These are phyloP conservation scores for Thalassiosira livingstoniorum DNA, from an alignment of 352 stramenopile genomes.

Conservation along the genomic window DNA sequence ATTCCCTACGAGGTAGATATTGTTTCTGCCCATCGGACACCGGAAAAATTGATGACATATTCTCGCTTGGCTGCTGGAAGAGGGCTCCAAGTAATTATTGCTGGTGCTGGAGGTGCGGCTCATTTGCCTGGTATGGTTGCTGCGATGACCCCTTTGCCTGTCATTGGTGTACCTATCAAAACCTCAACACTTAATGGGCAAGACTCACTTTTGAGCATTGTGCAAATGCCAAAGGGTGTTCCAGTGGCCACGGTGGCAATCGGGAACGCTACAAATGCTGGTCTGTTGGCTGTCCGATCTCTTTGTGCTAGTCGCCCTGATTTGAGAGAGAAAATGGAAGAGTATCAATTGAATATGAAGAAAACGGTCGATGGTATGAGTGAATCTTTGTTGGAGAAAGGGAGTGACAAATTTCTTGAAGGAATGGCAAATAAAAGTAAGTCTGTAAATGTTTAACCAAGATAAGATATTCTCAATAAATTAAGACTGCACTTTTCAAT, in stretches of 20 bases:
- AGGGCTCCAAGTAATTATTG: slow-evolving; percentile 92
- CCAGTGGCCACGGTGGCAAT: slow-evolving; percentile 98
- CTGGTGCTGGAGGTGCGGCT: slow-evolving; percentile 95
- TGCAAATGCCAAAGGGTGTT: slow-evolving; percentile 98
- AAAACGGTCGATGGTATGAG: slow-evolving; percentile 93
- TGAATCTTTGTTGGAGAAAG: slow-evolving; percentile 87
- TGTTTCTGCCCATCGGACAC: slow-evolving; percentile 98
- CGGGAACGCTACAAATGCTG: slow-evolving; percentile 97
- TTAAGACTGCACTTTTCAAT: no score
- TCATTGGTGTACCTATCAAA: slow-evolving; percentile 98
- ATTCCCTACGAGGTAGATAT: slow-evolving; percentile 97
- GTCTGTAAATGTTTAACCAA: slow-evolving; percentile 81
- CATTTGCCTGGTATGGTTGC: slow-evolving; percentile 95
- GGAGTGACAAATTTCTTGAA: slow-evolving; percentile 92
- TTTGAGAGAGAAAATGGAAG: slow-evolving; percentile 90
- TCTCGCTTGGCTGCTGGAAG: slow-evolving; percentile 89
- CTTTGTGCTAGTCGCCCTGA: slow-evolving; percentile 88
- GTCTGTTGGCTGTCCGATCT: slow-evolving; percentile 96
- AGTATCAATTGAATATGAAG: slow-evolving; percentile 92
- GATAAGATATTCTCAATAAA: no score
- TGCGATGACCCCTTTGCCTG: slow-evolving; percentile 90
- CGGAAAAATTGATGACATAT: slow-evolving; percentile 95
- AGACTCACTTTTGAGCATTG: slow-evolving; percentile 98
- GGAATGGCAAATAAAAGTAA: slow-evolving; percentile 83
- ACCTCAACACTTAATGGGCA: slow-evolving; percentile 96